Evolutionary conservation across 805 yeast genomes (phyloP).

Genomic region (Peterozyma toletana): DNA sequence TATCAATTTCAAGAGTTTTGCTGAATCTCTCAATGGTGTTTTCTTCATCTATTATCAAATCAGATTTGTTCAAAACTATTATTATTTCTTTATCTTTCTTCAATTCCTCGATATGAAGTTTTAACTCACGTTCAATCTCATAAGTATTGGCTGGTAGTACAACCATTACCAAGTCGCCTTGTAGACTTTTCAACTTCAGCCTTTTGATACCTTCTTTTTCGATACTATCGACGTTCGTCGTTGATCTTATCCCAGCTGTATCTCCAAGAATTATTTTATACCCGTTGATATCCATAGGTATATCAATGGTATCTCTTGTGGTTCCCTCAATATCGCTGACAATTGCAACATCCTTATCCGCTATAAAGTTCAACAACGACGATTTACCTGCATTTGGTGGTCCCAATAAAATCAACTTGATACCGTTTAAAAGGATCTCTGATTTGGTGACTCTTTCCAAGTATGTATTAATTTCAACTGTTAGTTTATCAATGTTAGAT

Average conservation of each 20-base stretch:
- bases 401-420: conserved; percentile 68
- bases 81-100: conserved; percentile 24
- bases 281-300: conserved; percentile 76
- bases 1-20: conserved; percentile 21
- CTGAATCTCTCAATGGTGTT: conserved; percentile 15
- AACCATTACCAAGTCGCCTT: conserved; percentile 64
- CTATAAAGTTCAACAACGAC: conserved; percentile 69
- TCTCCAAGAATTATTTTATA: conserved; percentile 81
- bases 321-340: conserved; percentile 93
- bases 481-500: conserved; percentile 30
- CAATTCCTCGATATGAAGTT: conserved; percentile 27
- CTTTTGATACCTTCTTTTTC: conserved; percentile 78
- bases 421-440: conserved; percentile 64
- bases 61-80: conserved; percentile 55
- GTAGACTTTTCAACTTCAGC: conserved; percentile 53
- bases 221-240: conserved; percentile 41
- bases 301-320: conserved; percentile 81
- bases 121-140: conserved; percentile 28
- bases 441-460: conserved; percentile 43
- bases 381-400: conserved; percentile 98
- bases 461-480: conserved; percentile 36
- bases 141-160: conserved; percentile 45
- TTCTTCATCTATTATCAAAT: conserved; percentile 26
- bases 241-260: conserved; percentile 81
- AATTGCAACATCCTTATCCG: conserved; percentile 77